phyloP scores from a whole-genome alignment of 2,329 filamentous ascomycete genomes.

The Penicillium hesseltinei region DNA sequence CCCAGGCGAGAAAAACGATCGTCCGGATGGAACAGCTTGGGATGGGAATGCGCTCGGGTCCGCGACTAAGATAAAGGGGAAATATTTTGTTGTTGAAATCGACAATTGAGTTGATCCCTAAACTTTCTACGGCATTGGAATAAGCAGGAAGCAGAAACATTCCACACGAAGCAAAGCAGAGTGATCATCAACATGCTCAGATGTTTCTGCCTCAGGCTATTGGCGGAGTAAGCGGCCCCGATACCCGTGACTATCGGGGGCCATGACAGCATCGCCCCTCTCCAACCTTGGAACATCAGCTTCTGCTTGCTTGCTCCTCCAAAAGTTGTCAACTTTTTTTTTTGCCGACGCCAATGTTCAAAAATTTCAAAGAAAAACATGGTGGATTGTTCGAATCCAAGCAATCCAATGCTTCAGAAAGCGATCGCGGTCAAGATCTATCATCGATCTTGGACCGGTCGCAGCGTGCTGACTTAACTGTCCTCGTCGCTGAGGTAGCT shows the following conservation, averaged over 20 bases:
- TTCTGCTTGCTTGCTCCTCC: background rate
- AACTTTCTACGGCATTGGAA: background rate
- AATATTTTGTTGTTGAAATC: constrained; percentile 72
- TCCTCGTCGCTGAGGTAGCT: constrained; percentile 41
- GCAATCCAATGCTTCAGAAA: constrained; percentile 21
- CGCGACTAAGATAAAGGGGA: constrained; percentile 65
- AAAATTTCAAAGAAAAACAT: constrained; percentile 35
- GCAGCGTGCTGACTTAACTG: constrained; percentile 44
- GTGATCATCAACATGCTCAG: background rate
- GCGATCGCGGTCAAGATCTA: constrained; percentile 39
- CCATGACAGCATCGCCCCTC: constrained; percentile 12
- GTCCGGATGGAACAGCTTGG: constrained; percentile 52
- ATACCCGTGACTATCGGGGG: background rate
- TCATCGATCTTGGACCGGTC: constrained; percentile 42
- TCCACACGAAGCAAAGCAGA: background rate
- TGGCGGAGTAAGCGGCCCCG: constrained; percentile 4
- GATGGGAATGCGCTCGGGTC: constrained; percentile 69
- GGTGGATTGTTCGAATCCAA: constrained; percentile 30
- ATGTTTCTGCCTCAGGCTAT: constrained; percentile 4
- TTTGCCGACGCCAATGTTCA: constrained; percentile 27
- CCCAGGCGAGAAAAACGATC: constrained; percentile 28
- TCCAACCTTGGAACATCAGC: background rate
- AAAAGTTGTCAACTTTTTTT: background rate
- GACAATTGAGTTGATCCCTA: constrained; percentile 10
- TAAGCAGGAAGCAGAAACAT: background rate